Base-by-base conservation (phyloP, 2,329 filamentous ascomycete species). In the Microcyclosporella mali region DNA sequence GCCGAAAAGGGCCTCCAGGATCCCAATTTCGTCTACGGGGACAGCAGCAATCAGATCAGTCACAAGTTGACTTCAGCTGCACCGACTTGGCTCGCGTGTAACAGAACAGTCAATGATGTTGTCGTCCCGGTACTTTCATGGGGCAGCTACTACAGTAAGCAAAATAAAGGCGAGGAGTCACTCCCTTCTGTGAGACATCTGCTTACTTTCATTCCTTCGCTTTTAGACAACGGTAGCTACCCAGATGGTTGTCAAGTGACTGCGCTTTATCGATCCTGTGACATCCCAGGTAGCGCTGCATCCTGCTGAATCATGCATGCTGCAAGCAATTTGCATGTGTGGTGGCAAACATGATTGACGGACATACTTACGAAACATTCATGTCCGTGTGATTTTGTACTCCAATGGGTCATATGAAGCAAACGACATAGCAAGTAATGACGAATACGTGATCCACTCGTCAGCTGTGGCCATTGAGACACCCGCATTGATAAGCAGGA, bases 51-150 rank as follows among this genome's bases (percentile, higher is more conserved):
- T n/a, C n/a, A n/a, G n/a, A 16, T 38, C 10, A 29, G 17, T 19
- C 30, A 44, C 25, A 16, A 34, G 31, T 28, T 34, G 11, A 33
- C 41, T 32, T 32, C 30, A 32, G 30, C 30, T 32, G 30, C 12
- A 12, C 12, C 12, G 6, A 32, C 12, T 12, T 16, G 12, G 12
- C 12, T 32, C 12, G 12, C 18, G 10, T 14, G 33, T 18, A 34
- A 18, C 14, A 14, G 15, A n/a, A 32, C 30, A 32, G 12, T 32
- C 30, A 32, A 32, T 15, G 14, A 34, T 17, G 33, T 17, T 4
- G 21, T 25, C 21, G 21, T 25, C 4, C 21, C 21, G 4, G 21
- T 25, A 25, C 21, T 25, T 4, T 25, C 21, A 9, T 25, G 21
- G 21, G 21, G 21, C 21, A 25, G 21, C 9, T 25, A 25, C 9